A percentile compares a stretch with the other conserved stretches of the same genome.
These are phyloP conservation scores for Gelatoporia subvermispora DNA, from an alignment of 768 basidiomycete species.

Conservation along the genomic window DNA sequence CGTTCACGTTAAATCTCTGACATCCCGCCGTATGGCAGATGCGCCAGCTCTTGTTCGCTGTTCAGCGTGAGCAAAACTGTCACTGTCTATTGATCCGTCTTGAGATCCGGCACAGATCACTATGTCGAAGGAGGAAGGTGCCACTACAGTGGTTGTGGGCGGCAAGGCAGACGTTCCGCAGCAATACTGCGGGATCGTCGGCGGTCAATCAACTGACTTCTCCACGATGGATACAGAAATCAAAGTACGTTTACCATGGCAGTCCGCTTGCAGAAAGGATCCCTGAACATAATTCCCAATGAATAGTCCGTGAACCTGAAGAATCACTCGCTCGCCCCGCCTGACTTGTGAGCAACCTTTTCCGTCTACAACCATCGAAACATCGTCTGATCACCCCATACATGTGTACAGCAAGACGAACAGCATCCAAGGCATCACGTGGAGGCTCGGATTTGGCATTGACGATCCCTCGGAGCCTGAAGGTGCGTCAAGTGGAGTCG, in stretches of 20 bases:
- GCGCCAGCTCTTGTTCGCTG: slow-evolving; percentile 24
- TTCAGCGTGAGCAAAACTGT: slow-evolving; percentile 22
- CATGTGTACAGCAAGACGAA: slow-evolving; percentile 39
- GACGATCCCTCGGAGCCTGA: slow-evolving; percentile 48
- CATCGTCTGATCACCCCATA: neutral
- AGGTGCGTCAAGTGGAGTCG: slow-evolving; percentile 31
- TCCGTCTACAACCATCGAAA: slow-evolving; percentile 1
- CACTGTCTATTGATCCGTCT: neutral
- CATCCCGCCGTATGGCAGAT: slow-evolving; percentile 24
- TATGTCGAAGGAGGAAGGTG: slow-evolving; percentile 55
- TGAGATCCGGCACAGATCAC: slow-evolving; percentile 37
- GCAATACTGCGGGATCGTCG: slow-evolving; percentile 58
- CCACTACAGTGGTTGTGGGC: slow-evolving; percentile 53
- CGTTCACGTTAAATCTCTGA: slow-evolving; percentile 44
- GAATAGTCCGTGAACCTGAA: slow-evolving; percentile 46
- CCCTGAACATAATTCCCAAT: neutral
- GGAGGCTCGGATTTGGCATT: slow-evolving; percentile 58
- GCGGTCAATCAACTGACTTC: slow-evolving; percentile 58
- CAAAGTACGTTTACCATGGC: slow-evolving; percentile 37
- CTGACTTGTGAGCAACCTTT: slow-evolving; percentile 45
- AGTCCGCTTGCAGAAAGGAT: neutral
- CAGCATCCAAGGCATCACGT: slow-evolving; percentile 58
- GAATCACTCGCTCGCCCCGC: slow-evolving; percentile 50
- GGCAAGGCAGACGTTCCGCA: slow-evolving; percentile 43
- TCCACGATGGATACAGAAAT: slow-evolving; percentile 56